Evolutionary conservation across 2,329 filamentous ascomycete genomes (phyloP), one percentile per base, ranked within the genome.

Genomic region (Ceratocystiopsis brevicomis): DNA sequence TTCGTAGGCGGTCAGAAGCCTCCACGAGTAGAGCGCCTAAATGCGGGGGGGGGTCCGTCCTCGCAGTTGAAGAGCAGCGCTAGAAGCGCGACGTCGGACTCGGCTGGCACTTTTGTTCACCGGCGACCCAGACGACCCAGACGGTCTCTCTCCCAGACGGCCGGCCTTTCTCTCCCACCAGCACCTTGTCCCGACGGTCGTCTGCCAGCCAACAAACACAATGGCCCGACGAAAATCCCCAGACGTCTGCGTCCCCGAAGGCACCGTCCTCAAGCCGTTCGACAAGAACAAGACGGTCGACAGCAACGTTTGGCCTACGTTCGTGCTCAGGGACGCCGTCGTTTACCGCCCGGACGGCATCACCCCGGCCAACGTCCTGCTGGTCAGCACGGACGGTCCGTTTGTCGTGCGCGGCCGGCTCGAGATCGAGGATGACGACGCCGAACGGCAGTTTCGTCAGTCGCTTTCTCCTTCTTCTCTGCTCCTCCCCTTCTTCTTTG

Each of bases 321-420:
- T 80, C 53, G 61, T 72, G 6, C 62, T 85, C 37, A 63, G 55
- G 41, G 67, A 81, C 53, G 77, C 70, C 35, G 64, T 70, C 16
- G 66, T 83, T n/a, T 67, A 71, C 48, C 59, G 62, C 40, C 64
- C 60, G 39, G 65, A 76, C 50, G 68, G 71, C 30, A 57, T 58
- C 25, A 66, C 65, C n/a, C 55, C 72, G 4, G 71, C 68, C 25
- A 81, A 72, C 52, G 66, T 80, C 6, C 64, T 85, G 4, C 57
- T 72, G 39, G 73, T 78, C 3, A 68, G 71, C 50, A 57, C 68
- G 0, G 63, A 72, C 38, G 71, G 74, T 0, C 78, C 78, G 0
- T 69, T 79, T 44, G 66, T 67, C 8, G 63, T 84, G 13, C 67
- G 69, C 14, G 81, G 80, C 14, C 60, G 61, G 36, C 60, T 83